Conservation (phyloP, 148 eudicot genomes). For the Silene uniflora region DNA sequence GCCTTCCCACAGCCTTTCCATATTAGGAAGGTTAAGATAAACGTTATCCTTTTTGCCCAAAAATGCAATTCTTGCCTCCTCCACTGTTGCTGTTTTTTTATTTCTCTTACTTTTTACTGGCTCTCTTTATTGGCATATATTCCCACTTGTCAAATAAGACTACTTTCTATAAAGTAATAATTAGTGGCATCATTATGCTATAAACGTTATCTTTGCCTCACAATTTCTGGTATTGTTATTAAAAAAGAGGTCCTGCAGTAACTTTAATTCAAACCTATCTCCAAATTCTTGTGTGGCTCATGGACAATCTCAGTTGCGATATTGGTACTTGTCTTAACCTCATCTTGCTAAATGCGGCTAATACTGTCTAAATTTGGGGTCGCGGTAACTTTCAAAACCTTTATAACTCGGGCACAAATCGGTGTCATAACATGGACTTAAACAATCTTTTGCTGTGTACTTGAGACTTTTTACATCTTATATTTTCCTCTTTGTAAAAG, state of each 20-base stretch:
- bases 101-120: conserved; percentile 4
- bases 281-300: conserved; percentile 11
- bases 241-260: neutral
- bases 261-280: neutral
- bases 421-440: neutral
- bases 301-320: no score
- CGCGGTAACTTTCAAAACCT: neutral
- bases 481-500: no score
- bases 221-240: conserved; percentile 1
- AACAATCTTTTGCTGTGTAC: neutral
- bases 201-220: conserved; percentile 10
- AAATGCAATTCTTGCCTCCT: neutral
- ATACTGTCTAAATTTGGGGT: neutral
- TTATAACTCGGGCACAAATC: neutral
- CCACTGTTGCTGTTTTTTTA: conserved; percentile 10
- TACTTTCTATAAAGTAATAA: conserved; percentile 24
- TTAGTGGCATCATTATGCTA: conserved; percentile 22
- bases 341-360: no score
- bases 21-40: conserved; percentile 21
- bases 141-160: conserved; percentile 6
- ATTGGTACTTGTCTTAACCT: no score
- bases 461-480: no score
- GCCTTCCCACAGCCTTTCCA: conserved; percentile 19
- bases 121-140: conserved; percentile 17
- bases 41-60: conserved; percentile 20